Percentiles rank a stretch among this genome's conserved stretches.
Conservation (phyloP, 2,329 filamentous ascomycete species). For the Hymenoscyphus fructigenus region DNA sequence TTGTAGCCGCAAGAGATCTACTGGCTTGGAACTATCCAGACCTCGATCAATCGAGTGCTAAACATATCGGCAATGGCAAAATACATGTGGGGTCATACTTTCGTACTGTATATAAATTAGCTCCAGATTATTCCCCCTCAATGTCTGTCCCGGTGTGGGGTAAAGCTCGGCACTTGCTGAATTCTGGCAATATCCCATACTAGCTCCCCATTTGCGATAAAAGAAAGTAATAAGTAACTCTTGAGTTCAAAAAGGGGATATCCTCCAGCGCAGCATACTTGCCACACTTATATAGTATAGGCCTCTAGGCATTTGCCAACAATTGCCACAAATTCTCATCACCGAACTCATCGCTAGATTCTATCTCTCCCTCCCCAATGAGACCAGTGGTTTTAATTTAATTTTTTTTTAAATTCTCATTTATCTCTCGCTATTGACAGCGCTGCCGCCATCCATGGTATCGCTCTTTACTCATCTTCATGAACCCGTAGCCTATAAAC, state of each 20-base stretch:
- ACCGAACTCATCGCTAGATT: not conserved
- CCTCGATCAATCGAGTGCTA: not conserved
- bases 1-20: not conserved
- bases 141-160: conserved; percentile 11
- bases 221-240: not conserved
- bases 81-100: not conserved
- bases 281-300: not conserved
- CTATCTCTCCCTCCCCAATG: not conserved
- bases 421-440: conserved; percentile 18
- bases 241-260: not conserved
- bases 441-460: conserved; percentile 17
- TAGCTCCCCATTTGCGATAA: not conserved
- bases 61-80: conserved; percentile 12
- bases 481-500: conserved; percentile 22
- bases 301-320: not conserved
- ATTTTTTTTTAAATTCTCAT: conserved; percentile 18
- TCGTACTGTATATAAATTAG: conserved; percentile 4
- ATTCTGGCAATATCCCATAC: conserved; percentile 4
- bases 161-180: conserved; percentile 11
- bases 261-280: not conserved
- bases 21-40: conserved; percentile 1
- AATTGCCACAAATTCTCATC: not conserved
- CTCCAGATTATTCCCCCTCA: conserved; percentile 9
- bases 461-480: conserved; percentile 17
- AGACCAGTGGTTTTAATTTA: not conserved